phyloP scores from a whole-genome alignment of 2,329 filamentous ascomycete species.

The Sporothrix brunneoviolacea region DNA sequence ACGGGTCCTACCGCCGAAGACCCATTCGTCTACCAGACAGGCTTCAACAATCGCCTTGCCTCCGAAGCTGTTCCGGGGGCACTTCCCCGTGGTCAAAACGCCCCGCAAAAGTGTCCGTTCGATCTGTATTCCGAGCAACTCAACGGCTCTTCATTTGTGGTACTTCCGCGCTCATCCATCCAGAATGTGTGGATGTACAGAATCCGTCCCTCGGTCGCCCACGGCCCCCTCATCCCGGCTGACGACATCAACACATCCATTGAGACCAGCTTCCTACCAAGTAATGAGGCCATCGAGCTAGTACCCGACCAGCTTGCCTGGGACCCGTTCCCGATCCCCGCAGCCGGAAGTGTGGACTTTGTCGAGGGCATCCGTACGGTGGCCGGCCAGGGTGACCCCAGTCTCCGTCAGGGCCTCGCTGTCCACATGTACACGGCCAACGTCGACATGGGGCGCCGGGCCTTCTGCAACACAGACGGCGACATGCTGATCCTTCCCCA shows the following conservation, averaged over 20 bases:
- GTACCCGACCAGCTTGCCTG: constrained; percentile 24
- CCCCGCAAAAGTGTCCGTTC: constrained; percentile 36
- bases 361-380: constrained; percentile 41
- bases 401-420: constrained; percentile 41
- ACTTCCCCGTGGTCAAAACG: constrained; percentile 37
- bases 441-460: constrained; percentile 38
- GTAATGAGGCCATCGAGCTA: constrained; percentile 38
- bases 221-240: constrained; percentile 15
- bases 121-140: constrained; percentile 41
- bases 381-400: constrained; percentile 43
- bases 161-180: constrained; percentile 23
- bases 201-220: constrained; percentile 27
- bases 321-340: constrained; percentile 33
- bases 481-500: constrained; percentile 62
- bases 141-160: constrained; percentile 32
- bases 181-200: constrained; percentile 29
- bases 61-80: constrained; percentile 41
- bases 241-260: constrained; percentile 22
- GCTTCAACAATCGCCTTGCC: constrained; percentile 46
- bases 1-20: constrained; percentile 17
- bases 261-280: constrained; percentile 38
- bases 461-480: constrained; percentile 53
- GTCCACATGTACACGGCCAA: constrained; percentile 43
- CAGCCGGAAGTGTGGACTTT: constrained; percentile 31
- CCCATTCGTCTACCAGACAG: constrained; percentile 49